A percentile compares a stretch with the other conserved stretches of the same genome.
Evolutionary conservation across 2,329 filamentous ascomycete species (phyloP).

Genomic region (Ophiostoma sp.): DNA sequence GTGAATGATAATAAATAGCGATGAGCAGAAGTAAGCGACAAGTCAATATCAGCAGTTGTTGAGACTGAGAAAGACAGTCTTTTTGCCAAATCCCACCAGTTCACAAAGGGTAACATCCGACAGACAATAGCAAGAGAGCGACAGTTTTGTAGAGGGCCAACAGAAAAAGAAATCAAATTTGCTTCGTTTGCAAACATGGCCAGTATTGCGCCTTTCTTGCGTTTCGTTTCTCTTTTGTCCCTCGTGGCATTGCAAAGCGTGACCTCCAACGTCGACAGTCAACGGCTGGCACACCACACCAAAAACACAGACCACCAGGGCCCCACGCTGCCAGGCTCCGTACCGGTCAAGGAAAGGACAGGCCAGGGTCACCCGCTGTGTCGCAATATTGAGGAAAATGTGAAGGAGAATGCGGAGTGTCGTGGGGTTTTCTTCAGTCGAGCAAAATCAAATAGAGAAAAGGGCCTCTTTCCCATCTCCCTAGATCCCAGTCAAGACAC

Average conservation of each 20-base stretch:
- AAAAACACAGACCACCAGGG: neutral
- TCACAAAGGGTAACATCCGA: neutral
- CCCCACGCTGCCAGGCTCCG: neutral
- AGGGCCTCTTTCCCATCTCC: neutral
- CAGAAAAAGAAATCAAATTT: neutral
- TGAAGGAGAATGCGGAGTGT: neutral
- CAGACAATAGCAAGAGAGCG: neutral
- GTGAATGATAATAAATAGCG: neutral
- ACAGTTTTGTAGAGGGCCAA: neutral
- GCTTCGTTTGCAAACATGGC: too few species aligned
- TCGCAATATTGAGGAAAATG: neutral
- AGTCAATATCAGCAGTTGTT: too few species aligned
- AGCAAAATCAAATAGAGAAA: neutral
- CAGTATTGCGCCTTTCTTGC: too few species aligned
- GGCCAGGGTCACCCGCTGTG: neutral
- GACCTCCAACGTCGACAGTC: neutral
- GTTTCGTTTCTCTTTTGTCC: neutral
- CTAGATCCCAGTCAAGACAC: neutral
- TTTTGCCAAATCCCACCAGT: neutral
- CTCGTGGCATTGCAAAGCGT: neutral
- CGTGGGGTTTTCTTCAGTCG: neutral
- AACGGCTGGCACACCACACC: neutral
- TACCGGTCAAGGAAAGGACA: neutral
- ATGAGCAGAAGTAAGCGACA: neutral
- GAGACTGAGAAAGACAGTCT: neutral